Evolutionary conservation across 2,329 filamentous ascomycete species (phyloP), one percentile per base, ranked within the genome.

Genomic region (Ascochyta fabae): DNA sequence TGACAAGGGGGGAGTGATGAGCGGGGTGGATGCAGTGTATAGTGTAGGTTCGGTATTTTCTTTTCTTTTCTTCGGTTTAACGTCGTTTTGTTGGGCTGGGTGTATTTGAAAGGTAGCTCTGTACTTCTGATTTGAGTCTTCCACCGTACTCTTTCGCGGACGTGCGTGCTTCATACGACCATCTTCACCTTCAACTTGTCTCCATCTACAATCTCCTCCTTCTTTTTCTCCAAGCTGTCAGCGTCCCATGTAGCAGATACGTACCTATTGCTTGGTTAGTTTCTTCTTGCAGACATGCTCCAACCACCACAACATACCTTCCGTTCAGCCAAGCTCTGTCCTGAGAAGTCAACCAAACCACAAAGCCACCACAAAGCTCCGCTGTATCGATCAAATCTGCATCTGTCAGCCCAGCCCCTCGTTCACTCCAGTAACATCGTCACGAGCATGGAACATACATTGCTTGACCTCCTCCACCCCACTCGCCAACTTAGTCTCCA

Each of bases 191-290:
- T 71, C 52, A 71, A 48, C 43, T 63, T 61, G 49, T 71, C 66
- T 22, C 54, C 56, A 7, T 52, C 26, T 5, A 68, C 63, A 50
- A 69, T 69, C 8, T 69, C 62, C 2, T 62, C 53, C 46, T 57
- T 64, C 60, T 56, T 65, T 4, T 35, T 34, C 23, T 64, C 51
- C 41, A 72, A 53, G 29, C 60, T 55, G 1, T 65, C 53, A n/a
- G 69, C 58, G 52, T 72, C 67, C 68, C 68, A 71, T 9, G 58
- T 61, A n/a, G 50, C 58, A 35, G 49, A 56, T 13, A 71, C 34
- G 43, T 66, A 70, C 22, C 48, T 51, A 13, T 9, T 1, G 2
- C 8, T 31, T 5, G 3, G 33, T 51, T 6, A 51, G 33, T 13
- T 23, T 24, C 9, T 19, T 33, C 6, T 26, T 29, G 33, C 3